Evolutionary conservation across 2,329 filamentous ascomycete genomes (phyloP).

Genomic region (Clarireedia hainanense): DNA sequence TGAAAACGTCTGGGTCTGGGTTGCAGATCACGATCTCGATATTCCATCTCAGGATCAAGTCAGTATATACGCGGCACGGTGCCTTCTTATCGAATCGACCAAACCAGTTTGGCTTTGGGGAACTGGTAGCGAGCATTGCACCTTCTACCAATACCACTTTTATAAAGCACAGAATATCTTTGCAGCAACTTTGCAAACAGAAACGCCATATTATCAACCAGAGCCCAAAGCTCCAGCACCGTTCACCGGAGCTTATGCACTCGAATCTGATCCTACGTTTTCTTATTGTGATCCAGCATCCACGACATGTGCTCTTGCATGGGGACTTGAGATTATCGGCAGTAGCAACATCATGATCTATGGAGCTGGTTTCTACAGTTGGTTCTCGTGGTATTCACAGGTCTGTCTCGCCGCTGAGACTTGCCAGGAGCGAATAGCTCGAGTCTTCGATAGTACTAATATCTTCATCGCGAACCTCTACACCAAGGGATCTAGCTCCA

Average conservation of each 20-base stretch:
- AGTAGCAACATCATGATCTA: slow-evolving; percentile 21
- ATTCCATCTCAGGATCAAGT: slow-evolving; percentile 16
- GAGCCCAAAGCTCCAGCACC: neutral
- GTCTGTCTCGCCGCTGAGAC: neutral
- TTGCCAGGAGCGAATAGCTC: neutral
- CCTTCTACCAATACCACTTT: slow-evolving; percentile 46
- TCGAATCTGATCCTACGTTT: slow-evolving; percentile 4
- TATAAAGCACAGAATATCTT: neutral
- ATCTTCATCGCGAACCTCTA: too few relatives aligned
- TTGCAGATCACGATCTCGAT: slow-evolving; percentile 22
- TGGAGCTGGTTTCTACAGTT: slow-evolving; percentile 27
- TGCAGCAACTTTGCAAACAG: slow-evolving; percentile 34
- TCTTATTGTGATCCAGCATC: neutral
- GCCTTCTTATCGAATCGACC: slow-evolving; percentile 13
- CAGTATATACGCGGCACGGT: slow-evolving; percentile 10
- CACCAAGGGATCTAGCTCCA: too few relatives aligned
- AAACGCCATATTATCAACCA: slow-evolving; percentile 61
- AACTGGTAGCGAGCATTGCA: slow-evolving; percentile 57
- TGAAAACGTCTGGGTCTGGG: slow-evolving; percentile 20
- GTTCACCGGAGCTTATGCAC: slow-evolving; percentile 31
- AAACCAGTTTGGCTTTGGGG: slow-evolving; percentile 41
- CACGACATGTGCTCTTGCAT: slow-evolving; percentile 17
- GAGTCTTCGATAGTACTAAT: too few relatives aligned
- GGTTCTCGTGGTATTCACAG: slow-evolving; percentile 15
- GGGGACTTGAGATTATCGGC: slow-evolving; percentile 21